Percentiles rank a stretch among this genome's conserved stretches.
These are phyloP conservation scores for Rhodotorula graminis DNA, from an alignment of 768 basidiomycete genomes.

Conservation along the genomic window DNA sequence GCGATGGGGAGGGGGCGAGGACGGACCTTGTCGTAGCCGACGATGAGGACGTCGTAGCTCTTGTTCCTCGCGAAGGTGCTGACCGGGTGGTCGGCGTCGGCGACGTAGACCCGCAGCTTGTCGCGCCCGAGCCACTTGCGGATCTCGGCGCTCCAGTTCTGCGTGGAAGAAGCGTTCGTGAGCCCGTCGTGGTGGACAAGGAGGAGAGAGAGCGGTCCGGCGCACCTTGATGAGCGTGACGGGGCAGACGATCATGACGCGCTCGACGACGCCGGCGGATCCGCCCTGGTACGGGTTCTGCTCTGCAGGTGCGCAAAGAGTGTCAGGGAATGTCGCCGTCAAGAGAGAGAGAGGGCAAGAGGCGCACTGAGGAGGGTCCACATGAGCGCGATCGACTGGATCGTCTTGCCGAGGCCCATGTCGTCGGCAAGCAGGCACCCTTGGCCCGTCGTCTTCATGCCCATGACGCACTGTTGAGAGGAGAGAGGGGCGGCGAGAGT, in stretches of 20 bases:
- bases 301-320: slow-evolving; percentile 51
- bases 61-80: slow-evolving; percentile 69
- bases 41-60: slow-evolving; percentile 62
- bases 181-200: not conserved
- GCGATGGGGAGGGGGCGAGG: not conserved
- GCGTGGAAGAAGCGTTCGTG: not conserved
- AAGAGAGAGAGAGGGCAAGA: too few species aligned
- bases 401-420: slow-evolving; percentile 89
- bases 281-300: slow-evolving; percentile 72
- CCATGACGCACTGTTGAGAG: slow-evolving; percentile 64
- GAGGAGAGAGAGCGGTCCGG: not conserved
- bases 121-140: slow-evolving; percentile 72
- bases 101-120: slow-evolving; percentile 57
- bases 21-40: slow-evolving; percentile 87
- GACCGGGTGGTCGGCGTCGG: slow-evolving; percentile 57
- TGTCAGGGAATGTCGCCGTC: not conserved
- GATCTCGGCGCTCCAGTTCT: slow-evolving; percentile 97
- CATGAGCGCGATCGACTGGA: slow-evolving; percentile 79
- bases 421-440: slow-evolving; percentile 97
- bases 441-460: slow-evolving; percentile 76
- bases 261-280: slow-evolving; percentile 58
- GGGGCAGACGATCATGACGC: slow-evolving; percentile 88
- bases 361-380: slow-evolving; percentile 83
- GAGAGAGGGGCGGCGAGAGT: too few species aligned
- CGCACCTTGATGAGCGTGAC: slow-evolving; percentile 78